Evolutionary conservation across 2,329 filamentous ascomycete genomes (phyloP).

Genomic region (Xylariaceae sp.): DNA sequence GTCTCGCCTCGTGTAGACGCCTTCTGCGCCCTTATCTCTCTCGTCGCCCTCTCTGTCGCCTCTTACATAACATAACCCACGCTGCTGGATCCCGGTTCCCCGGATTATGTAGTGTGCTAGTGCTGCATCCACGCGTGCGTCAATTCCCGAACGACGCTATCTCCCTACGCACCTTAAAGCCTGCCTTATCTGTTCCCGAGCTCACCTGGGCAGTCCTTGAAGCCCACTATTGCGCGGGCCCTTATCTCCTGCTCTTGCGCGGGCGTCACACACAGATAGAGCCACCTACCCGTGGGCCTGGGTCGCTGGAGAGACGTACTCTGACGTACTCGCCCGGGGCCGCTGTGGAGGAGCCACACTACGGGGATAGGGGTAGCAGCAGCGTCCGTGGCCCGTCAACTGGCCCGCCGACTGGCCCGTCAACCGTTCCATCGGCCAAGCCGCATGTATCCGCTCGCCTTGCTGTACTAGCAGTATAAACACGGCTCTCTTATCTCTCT

Average conservation of each 20-base stretch:
- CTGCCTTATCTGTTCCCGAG: neutral
- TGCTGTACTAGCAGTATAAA: slow-evolving; percentile 11
- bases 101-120: slow-evolving; percentile 43
- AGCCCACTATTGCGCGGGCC: slow-evolving; percentile 13
- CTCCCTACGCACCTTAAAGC: neutral
- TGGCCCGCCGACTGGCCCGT: neutral
- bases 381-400: neutral
- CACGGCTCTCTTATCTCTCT: slow-evolving; percentile 6
- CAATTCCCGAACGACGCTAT: slow-evolving; percentile 20
- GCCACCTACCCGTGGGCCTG: too few relatives aligned
- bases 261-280: slow-evolving; percentile 11
- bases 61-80: slow-evolving; percentile 35
- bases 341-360: slow-evolving; percentile 6
- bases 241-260: neutral
- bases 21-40: slow-evolving; percentile 37
- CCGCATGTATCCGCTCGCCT: slow-evolving; percentile 15
- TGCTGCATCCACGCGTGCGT: slow-evolving; percentile 34
- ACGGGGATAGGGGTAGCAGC: slow-evolving; percentile 9
- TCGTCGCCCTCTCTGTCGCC: slow-evolving; percentile 11
- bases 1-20: slow-evolving; percentile 32
- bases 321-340: neutral
- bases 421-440: slow-evolving; percentile 15
- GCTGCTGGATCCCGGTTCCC: slow-evolving; percentile 39
- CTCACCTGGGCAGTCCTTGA: neutral
- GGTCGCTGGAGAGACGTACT: slow-evolving; percentile 17